Conservation (phyloP, 2,329 filamentous ascomycete genomes). For the Thelonectria rubi region DNA sequence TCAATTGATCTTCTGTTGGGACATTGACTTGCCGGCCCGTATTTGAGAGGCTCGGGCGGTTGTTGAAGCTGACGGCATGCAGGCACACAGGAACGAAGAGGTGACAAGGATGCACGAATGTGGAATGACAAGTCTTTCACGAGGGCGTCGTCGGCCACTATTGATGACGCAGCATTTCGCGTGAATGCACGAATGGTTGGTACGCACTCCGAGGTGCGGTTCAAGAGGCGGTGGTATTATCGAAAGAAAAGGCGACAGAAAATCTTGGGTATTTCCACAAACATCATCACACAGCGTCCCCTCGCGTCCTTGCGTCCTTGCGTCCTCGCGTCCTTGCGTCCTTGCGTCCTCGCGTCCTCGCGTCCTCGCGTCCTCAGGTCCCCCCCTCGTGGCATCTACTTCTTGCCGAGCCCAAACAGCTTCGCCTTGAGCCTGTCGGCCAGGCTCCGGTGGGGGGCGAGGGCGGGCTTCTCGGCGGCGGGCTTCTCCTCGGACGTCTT, state of each 20-base stretch:
- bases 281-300: constrained; percentile 27
- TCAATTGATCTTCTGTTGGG: neutral
- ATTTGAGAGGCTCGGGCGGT: neutral
- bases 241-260: constrained; percentile 28
- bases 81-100: neutral
- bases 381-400: constrained; percentile 39
- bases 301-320: neutral
- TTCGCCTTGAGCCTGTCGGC: constrained; percentile 68
- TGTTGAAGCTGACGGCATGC: neutral
- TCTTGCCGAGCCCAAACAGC: constrained; percentile 61
- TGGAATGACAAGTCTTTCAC: neutral
- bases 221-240: constrained; percentile 18
- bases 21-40: neutral
- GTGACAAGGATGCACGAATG: too few relatives aligned
- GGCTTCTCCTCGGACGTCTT: constrained; percentile 45
- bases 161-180: neutral
- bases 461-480: constrained; percentile 39
- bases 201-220: constrained; percentile 23
- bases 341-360: neutral
- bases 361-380: constrained; percentile 5
- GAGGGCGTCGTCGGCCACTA: neutral
- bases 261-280: constrained; percentile 42
- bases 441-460: constrained; percentile 52
- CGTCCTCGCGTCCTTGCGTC: neutral
- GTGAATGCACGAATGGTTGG: neutral